Evolutionary conservation across 371 early-diverging fungal species (phyloP).

Genomic region (Massospora cicadina): DNA sequence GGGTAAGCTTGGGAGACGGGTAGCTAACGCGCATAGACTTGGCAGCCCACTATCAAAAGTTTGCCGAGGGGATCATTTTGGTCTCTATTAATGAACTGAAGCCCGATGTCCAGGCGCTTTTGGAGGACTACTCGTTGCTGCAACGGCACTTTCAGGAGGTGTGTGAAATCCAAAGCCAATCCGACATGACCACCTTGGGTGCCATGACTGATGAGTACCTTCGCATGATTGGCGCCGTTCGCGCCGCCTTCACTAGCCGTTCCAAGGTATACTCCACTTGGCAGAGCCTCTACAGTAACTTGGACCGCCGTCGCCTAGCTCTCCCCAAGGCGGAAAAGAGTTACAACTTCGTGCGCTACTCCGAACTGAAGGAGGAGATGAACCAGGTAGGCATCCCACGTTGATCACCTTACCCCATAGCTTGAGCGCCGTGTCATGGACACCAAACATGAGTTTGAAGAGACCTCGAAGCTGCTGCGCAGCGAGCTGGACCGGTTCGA

Average conservation of each 20-base stretch:
- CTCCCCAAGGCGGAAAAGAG: conserved; percentile 31
- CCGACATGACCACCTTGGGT: conserved; percentile 52
- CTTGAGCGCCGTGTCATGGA: conserved; percentile 30
- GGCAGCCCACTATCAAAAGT: conserved; percentile 19
- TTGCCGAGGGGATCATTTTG: conserved; percentile 63
- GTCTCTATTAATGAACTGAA: conserved; percentile 58
- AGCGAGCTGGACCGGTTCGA: conserved; percentile 73
- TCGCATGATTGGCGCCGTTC: conserved; percentile 65
- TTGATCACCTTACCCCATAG: conserved; percentile 1
- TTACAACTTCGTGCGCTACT: conserved; percentile 38
- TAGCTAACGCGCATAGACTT: conserved; percentile 1
- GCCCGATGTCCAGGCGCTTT: conserved; percentile 35
- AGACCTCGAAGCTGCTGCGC: conserved; percentile 46
- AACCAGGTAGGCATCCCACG: conserved; percentile 26
- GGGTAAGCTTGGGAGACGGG: conserved; percentile 19
- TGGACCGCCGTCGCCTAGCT: conserved; percentile 41
- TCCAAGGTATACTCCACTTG: conserved; percentile 46
- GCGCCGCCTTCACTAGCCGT: conserved; percentile 54
- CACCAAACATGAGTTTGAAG: conserved; percentile 42
- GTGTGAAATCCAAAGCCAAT: conserved; percentile 35
- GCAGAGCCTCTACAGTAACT: conserved; percentile 45
- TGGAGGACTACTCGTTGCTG: conserved; percentile 46
- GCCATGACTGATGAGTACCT: conserved; percentile 76
- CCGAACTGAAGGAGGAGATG: conserved; percentile 40
- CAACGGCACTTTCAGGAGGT: conserved; percentile 60